Percentiles rank a stretch among this genome's conserved stretches.
These are phyloP conservation scores for Phyllosticta citriasiana DNA, from an alignment of 2,329 filamentous ascomycete genomes.

Conservation along the genomic window DNA sequence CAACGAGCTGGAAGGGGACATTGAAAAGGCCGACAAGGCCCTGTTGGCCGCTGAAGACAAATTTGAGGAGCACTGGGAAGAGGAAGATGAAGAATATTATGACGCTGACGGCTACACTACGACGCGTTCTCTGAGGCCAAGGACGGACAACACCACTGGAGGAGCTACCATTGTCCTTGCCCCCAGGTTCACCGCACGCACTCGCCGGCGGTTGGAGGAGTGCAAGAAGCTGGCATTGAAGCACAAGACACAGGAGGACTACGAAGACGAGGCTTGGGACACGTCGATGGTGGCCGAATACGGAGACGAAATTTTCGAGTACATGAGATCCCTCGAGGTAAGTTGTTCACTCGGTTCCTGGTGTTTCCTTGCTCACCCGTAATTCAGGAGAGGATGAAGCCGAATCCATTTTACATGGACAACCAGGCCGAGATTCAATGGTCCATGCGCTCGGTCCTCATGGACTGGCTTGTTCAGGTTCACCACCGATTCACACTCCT, in stretches of 20 bases:
- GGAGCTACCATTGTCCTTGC: constrained; percentile 57
- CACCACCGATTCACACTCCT: constrained; percentile 84
- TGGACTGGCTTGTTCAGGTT: constrained; percentile 97
- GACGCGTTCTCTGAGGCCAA: constrained; percentile 67
- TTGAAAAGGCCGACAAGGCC: constrained; percentile 20
- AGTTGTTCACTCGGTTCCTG: constrained; percentile 8
- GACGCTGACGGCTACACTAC: constrained; percentile 63
- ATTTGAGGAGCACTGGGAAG: constrained; percentile 63
- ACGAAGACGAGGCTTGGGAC: constrained; percentile 85
- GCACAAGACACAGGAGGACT: constrained; percentile 58
- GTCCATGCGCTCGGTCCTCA: constrained; percentile 94
- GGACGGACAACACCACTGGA: constrained; percentile 61
- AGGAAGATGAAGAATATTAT: constrained; percentile 65
- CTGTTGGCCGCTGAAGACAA: constrained; percentile 28
- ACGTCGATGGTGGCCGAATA: constrained; percentile 98
- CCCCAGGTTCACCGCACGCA: constrained; percentile 60
- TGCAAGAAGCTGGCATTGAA: constrained; percentile 57
- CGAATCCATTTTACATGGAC: constrained; percentile 93
- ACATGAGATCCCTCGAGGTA: constrained; percentile 85
- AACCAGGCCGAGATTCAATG: constrained; percentile 95
- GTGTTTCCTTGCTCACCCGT: not conserved
- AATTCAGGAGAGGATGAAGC: constrained; percentile 61
- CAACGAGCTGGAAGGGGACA: constrained; percentile 28
- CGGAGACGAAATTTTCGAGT: constrained; percentile 86
- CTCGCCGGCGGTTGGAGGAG: constrained; percentile 61